Evolutionary conservation across 75 land plant species (phyloP).

Genomic region (Pinus taeda): DNA sequence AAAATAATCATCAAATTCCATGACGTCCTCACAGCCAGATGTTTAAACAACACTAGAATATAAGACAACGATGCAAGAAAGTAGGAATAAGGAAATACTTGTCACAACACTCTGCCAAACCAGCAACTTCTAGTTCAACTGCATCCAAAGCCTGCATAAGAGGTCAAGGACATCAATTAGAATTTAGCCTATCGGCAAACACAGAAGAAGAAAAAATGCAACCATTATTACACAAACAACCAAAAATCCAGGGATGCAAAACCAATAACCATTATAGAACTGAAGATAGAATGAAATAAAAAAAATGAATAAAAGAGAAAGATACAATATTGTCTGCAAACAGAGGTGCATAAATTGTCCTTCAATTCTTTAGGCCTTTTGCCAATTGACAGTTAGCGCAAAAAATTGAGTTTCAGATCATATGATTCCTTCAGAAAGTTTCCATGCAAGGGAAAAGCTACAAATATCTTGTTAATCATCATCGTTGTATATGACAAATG

Average conservation of each 20-base stretch:
- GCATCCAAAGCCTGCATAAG: slow-evolving; percentile 73
- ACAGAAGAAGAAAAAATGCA: background rate
- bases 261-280: background rate
- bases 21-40: background rate
- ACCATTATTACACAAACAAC: background rate
- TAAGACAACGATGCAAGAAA: background rate
- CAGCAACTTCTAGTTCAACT: slow-evolving; percentile 83
- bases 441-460: background rate
- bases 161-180: background rate
- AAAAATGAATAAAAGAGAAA: background rate
- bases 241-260: background rate
- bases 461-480: background rate
- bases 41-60: background rate
- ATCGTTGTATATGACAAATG: too few species aligned
- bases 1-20: background rate
- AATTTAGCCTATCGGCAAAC: background rate
- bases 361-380: background rate
- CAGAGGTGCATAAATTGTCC: background rate
- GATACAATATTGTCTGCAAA: background rate
- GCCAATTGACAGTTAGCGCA: background rate
- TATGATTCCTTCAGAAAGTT: background rate
- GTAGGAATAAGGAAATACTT: slow-evolving; percentile 37
- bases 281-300: background rate
- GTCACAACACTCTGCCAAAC: slow-evolving; percentile 82
- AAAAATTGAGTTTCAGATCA: background rate